Base-by-base conservation (phyloP, 345 rosid genomes). In the Moricandia moricandioides region DNA sequence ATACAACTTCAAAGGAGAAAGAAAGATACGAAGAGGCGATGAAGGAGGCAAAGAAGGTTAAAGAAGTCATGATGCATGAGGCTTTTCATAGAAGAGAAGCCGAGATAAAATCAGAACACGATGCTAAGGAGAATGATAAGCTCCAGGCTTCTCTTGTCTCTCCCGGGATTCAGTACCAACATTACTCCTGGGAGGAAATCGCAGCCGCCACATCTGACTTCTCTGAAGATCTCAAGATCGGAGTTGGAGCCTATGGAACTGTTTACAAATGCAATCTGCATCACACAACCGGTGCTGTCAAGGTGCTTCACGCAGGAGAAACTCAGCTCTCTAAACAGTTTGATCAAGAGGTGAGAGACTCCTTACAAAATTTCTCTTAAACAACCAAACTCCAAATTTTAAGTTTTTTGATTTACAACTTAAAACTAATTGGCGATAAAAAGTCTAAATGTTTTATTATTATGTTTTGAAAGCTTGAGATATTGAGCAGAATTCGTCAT, bases 401-500 rank as follows among this genome's bases (percentile, higher is more conserved):
- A 1, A 6, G 13, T 45, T 45, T 45, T 1, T 6, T 17, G 16
- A 45, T 45, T 45, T 45, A 8, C 52, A n/a, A 45, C 52, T 45
- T 45, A 45, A 45, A 45, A 45, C 7, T 45, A 45, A 29, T 21
- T 21, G 24, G 24, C 24, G 24, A 21, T 21, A 2, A 2, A 21
- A 58, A 10, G 17, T 64, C 47, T 40, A 6, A 57, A 33, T 30
- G 26, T 65, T 40, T 74, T 17, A 65, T 67, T 12, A 26, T 13
- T 67, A 16, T 67, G 11, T 59, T 83, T 18, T 76, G 74, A 27
- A 85, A 93, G 98, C 85, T 93, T 43, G 92, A 91, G 75, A 81
- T 93, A 61, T 82, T 93, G 84, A 89, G 96, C 85, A 89, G 76
- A 74, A 85, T 89, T 47, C 91, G 85, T 13, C 98, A 45, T 6